A percentile compares a stretch with the other conserved stretches of the same genome.
These are phyloP conservation scores for Lachnellula occidentalis DNA, from an alignment of 2,329 filamentous ascomycete species.

Conservation along the genomic window DNA sequence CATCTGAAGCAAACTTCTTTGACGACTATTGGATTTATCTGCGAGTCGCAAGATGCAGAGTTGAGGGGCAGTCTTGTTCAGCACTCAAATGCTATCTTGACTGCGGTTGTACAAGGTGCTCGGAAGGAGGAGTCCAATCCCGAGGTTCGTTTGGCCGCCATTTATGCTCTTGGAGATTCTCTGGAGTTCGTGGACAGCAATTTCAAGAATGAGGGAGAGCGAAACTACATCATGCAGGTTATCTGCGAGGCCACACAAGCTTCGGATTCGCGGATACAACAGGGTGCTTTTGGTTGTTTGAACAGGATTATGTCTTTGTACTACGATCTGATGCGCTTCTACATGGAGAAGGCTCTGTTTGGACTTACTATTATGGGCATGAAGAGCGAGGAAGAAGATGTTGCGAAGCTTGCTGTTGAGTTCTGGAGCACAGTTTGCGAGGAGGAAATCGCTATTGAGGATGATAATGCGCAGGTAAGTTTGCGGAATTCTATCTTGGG, in stretches of 20 bases:
- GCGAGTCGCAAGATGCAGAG: slow-evolving; percentile 87
- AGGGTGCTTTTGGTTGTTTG: slow-evolving; percentile 91
- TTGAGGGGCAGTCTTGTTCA: slow-evolving; percentile 73
- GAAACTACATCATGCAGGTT: slow-evolving; percentile 99
- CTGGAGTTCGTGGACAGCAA: slow-evolving; percentile 97
- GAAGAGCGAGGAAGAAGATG: slow-evolving; percentile 97
- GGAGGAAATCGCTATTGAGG: slow-evolving; percentile 95
- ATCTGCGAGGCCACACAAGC: slow-evolving; percentile 98
- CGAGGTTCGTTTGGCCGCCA: slow-evolving; percentile 88
- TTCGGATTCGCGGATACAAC: slow-evolving; percentile 83
- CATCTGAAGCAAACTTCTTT: slow-evolving; percentile 92
- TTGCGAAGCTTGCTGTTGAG: slow-evolving; percentile 94
- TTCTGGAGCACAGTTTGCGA: slow-evolving; percentile 99
- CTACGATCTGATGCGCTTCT: slow-evolving; percentile 99
- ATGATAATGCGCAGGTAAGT: slow-evolving; percentile 79
- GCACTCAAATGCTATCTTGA: slow-evolving; percentile 96
- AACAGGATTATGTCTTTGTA: slow-evolving; percentile 99
- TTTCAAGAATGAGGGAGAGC: slow-evolving; percentile 98
- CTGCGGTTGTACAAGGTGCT: slow-evolving; percentile 93
- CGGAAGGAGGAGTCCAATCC: slow-evolving; percentile 90
- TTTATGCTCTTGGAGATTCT: slow-evolving; percentile 90
- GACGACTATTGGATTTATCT: slow-evolving; percentile 96
- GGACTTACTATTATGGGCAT: slow-evolving; percentile 96
- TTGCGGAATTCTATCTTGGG: slow-evolving; percentile 2
- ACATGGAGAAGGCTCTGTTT: slow-evolving; percentile 99